phyloP scores from a whole-genome alignment of 352 stramenopile genomes.

The Globisporangium lucens region DNA sequence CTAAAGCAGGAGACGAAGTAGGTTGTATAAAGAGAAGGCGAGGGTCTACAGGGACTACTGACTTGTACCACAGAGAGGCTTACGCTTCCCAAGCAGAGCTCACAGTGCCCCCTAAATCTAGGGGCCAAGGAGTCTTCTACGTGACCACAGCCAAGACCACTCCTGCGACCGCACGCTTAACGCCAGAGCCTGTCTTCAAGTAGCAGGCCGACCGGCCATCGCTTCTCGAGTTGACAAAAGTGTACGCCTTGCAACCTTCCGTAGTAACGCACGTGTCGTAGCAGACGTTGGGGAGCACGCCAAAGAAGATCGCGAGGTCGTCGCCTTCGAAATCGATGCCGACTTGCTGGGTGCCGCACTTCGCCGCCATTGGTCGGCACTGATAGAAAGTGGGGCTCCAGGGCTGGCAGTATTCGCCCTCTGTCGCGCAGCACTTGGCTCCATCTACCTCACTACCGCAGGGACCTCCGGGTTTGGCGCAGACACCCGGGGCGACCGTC shows the following conservation, averaged over 20 bases:
- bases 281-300: slow-evolving; percentile 2
- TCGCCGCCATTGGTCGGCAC: background rate
- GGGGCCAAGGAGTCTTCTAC: background rate
- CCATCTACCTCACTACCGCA: background rate
- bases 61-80: no score
- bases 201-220: slow-evolving; percentile 13
- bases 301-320: slow-evolving; percentile 5
- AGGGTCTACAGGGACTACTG: no score
- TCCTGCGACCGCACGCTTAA: background rate
- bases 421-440: slow-evolving; percentile 1
- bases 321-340: slow-evolving; percentile 4
- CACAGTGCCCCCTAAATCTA: no score
- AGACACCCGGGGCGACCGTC: background rate
- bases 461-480: background rate
- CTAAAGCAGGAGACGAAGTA: no score
- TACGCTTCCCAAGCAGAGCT: no score
- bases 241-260: slow-evolving; percentile 19
- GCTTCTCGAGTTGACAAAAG: slow-evolving; percentile 13
- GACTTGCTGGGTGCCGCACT: slow-evolving; percentile 3
- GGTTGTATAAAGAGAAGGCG: no score
- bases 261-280: slow-evolving; percentile 13
- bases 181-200: background rate
- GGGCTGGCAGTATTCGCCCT: slow-evolving; percentile 8
- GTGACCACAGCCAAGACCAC: background rate
- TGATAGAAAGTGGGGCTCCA: slow-evolving; percentile 12